Evolutionary conservation across 2,329 filamentous ascomycete genomes (phyloP).

Genomic region (Ophiostoma quercus): DNA sequence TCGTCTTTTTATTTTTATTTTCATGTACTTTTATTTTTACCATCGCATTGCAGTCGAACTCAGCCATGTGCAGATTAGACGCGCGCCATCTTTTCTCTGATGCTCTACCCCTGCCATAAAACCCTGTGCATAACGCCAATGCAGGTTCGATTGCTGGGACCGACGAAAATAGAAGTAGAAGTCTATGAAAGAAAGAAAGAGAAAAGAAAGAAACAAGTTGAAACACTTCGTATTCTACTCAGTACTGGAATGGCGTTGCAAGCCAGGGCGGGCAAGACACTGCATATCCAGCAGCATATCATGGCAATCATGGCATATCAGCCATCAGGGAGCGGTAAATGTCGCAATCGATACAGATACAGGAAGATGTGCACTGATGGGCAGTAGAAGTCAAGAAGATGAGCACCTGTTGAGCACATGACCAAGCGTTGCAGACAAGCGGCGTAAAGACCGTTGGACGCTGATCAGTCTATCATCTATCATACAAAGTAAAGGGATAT

Average conservation of each 20-base stretch:
- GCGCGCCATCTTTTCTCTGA: background rate
- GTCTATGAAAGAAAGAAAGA: background rate
- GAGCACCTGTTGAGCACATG: too few species aligned
- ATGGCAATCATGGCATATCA: background rate
- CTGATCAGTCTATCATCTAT: too few species aligned
- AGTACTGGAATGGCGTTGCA: background rate
- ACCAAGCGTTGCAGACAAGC: too few species aligned
- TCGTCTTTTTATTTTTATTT: background rate
- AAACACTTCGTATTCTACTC: too few species aligned
- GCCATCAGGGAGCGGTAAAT: background rate
- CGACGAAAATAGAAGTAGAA: conserved; percentile 7
- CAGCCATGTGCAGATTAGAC: background rate
- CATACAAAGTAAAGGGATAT: too few species aligned
- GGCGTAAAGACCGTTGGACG: too few species aligned
- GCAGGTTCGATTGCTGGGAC: conserved; percentile 13
- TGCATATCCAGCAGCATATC: background rate
- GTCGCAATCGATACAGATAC: too few species aligned
- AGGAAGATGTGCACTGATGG: too few species aligned
- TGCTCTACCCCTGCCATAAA: background rate
- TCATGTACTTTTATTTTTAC: background rate
- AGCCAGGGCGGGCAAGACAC: conserved; percentile 4
- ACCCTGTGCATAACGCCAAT: conserved; percentile 3
- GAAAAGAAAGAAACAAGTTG: background rate
- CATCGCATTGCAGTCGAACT: background rate
- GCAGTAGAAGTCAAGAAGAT: too few species aligned